These are phyloP conservation scores for Fonsecaea monophora DNA, from an alignment of 2,329 filamentous ascomycete genomes.

Conservation along the genomic window DNA sequence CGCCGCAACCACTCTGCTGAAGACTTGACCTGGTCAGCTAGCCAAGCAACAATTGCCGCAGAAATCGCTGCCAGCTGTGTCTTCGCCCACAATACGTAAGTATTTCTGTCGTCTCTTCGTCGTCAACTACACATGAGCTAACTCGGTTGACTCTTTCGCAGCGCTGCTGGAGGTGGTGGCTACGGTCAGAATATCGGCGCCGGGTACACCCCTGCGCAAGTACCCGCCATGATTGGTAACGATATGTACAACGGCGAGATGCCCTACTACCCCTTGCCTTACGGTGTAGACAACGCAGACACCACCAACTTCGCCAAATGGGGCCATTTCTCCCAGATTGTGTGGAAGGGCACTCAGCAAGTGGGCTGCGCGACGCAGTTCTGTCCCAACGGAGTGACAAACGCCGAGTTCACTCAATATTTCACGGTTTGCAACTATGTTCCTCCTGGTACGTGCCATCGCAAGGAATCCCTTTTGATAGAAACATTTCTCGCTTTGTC, in stretches of 20 bases:
- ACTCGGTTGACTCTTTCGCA: not conserved
- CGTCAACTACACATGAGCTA: not conserved
- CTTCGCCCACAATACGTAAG: slow-evolving; percentile 79
- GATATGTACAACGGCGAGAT: slow-evolving; percentile 89
- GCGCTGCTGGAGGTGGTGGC: slow-evolving; percentile 56
- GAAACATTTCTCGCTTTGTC: not conserved
- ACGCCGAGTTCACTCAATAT: slow-evolving; percentile 55
- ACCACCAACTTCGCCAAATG: slow-evolving; percentile 67
- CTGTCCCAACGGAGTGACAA: slow-evolving; percentile 52
- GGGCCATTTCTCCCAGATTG: slow-evolving; percentile 78
- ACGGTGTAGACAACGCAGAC: slow-evolving; percentile 64
- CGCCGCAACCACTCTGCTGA: slow-evolving; percentile 78
- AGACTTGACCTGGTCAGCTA: slow-evolving; percentile 69
- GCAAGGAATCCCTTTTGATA: not conserved
- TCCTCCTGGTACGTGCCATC: slow-evolving; percentile 51
- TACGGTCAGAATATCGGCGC: slow-evolving; percentile 95
- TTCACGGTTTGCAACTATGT: slow-evolving; percentile 91
- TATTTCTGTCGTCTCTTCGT: not conserved
- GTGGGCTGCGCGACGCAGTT: slow-evolving; percentile 66
- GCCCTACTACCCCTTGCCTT: slow-evolving; percentile 61
- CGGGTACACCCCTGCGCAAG: slow-evolving; percentile 60
- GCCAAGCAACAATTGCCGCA: slow-evolving; percentile 68
- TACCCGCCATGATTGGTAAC: slow-evolving; percentile 74
- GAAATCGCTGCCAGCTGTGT: slow-evolving; percentile 70
- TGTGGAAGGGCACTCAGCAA: slow-evolving; percentile 69